Evolutionary conservation across 805 yeast genomes (phyloP).

Genomic region (Lachancea waltii): DNA sequence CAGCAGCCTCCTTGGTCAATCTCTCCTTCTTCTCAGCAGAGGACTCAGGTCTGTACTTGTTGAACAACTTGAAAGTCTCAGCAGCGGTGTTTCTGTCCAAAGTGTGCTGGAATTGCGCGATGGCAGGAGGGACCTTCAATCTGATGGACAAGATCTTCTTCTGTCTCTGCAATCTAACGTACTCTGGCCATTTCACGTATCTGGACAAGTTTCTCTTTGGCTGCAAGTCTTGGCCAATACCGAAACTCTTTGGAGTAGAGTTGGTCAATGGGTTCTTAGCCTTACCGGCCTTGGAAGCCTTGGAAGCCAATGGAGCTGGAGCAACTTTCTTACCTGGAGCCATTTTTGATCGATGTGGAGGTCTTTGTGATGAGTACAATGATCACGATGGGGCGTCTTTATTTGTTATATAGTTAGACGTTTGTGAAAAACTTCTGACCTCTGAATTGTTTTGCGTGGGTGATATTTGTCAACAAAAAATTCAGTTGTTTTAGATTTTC

Average conservation of each 20-base stretch:
- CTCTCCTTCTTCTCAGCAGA: conserved; percentile 97
- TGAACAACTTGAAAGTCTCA: conserved; percentile 92
- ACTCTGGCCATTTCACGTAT: conserved; percentile 99
- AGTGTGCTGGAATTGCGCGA: conserved; percentile 92
- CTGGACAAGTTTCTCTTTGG: conserved; percentile 94
- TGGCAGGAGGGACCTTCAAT: conserved; percentile 98
- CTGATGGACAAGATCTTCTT: conserved; percentile 92
- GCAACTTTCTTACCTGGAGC: conserved; percentile 81
- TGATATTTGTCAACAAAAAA: background rate
- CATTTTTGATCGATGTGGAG: conserved; percentile 23
- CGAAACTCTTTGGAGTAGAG: conserved; percentile 86
- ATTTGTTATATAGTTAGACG: background rate
- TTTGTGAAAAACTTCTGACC: background rate
- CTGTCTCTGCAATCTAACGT: conserved; percentile 97
- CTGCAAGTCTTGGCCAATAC: conserved; percentile 94
- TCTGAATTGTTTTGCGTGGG: background rate
- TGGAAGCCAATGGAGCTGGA: conserved; percentile 94
- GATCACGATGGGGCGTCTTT: background rate
- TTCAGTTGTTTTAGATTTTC: background rate
- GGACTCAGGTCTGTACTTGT: conserved; percentile 99
- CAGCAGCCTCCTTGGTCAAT: conserved; percentile 98
- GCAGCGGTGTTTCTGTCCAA: conserved; percentile 99
- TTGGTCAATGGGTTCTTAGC: conserved; percentile 81
- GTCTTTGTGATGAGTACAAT: too few species aligned
- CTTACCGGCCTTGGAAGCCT: conserved; percentile 49